Base-by-base conservation (phyloP, 129 eudicot species). In the Dittrichia graveolens region DNA sequence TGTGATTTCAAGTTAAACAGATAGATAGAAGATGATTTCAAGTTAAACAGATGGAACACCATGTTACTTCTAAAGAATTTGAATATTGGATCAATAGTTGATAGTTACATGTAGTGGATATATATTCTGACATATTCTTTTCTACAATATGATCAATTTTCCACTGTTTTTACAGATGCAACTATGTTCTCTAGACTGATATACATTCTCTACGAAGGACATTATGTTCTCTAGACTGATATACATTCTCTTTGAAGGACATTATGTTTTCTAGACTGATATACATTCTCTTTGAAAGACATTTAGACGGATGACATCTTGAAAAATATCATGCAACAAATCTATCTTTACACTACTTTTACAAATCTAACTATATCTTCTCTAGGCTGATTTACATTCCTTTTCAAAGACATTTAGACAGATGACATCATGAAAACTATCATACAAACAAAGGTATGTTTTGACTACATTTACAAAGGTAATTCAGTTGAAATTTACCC, bases 101-200 rank as follows among this genome's bases (percentile, higher is more conserved):
- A 46, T 49, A 78, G 54, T 66, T 61, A 67, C 45, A 76, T 57
- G 59, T 11, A 39, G 43, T 40, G n/a, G 24, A 43, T 34, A 62
- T 34, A 62, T 78, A 78, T 78, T 78, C 67, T 53, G 37, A 62
- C 61, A 31, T 16, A 42, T 52, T 71, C 31, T 62, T 63, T 24
- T 62, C 49, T 63, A 71, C 78, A 78, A 78, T 39, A 53, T 78
- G 67, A 73, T 53, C 73, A 78, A 42, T 35, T 13, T 70, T 40
- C 24, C 19, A 24, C 31, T 24, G 31, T 2, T 24, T 24, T 24
- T 24, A 24, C 31, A 24, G 31, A 24, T 24, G 31, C 2, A 24
- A 24, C 47, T 15, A 50, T 52, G 48, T 52, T 50, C 65, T 61
- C 69, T 49, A 9, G 40, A 48, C 52, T 63, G 77, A 78, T 53